Percentiles rank a stretch among this genome's conserved stretches.
These are phyloP conservation scores for Paraphoma sp. DNA, from an alignment of 2,329 filamentous ascomycete genomes.

Conservation along the genomic window DNA sequence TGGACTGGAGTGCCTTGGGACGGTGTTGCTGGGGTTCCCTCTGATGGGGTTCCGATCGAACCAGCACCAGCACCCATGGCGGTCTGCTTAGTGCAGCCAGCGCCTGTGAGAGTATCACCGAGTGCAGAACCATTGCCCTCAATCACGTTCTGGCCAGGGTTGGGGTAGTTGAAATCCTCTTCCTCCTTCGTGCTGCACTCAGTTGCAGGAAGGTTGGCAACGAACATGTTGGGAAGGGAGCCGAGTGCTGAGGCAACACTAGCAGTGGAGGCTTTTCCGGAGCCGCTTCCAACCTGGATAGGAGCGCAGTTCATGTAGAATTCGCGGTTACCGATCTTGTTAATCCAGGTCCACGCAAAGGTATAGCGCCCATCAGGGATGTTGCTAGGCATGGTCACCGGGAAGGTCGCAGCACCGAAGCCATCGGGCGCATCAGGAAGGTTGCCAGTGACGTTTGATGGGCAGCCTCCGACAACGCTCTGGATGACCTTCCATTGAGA, in stretches of 20 bases:
- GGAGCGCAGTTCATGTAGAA: conserved; percentile 98
- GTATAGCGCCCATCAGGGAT: conserved; percentile 78
- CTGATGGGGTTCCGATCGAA: conserved; percentile 32
- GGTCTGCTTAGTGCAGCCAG: conserved; percentile 36
- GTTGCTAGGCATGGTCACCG: conserved; percentile 72
- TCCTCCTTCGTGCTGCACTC: conserved; percentile 59
- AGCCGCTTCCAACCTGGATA: conserved; percentile 65
- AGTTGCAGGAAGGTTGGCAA: conserved; percentile 69
- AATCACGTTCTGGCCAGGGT: conserved; percentile 65
- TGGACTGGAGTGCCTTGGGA: conserved; percentile 1
- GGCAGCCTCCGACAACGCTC: conserved; percentile 86
- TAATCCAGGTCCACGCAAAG: conserved; percentile 94
- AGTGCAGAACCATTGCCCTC: conserved; percentile 34
- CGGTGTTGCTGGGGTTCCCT: conserved; percentile 3
- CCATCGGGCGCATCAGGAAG: conserved; percentile 59
- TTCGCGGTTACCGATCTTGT: conserved; percentile 89
- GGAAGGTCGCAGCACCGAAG: conserved; percentile 59
- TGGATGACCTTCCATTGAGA: conserved; percentile 88
- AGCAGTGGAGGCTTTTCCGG: conserved; percentile 40
- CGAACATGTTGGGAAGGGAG: conserved; percentile 75
- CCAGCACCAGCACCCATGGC: conserved; percentile 41
- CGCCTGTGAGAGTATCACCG: conserved; percentile 38
- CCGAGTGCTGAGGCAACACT: conserved; percentile 50
- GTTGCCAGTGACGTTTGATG: conserved; percentile 62
- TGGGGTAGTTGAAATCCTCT: conserved; percentile 69